Evolutionary conservation across 2,329 filamentous ascomycete species (phyloP), one percentile per base, ranked within the genome.

Genomic region (Cladophialophora immunda): DNA sequence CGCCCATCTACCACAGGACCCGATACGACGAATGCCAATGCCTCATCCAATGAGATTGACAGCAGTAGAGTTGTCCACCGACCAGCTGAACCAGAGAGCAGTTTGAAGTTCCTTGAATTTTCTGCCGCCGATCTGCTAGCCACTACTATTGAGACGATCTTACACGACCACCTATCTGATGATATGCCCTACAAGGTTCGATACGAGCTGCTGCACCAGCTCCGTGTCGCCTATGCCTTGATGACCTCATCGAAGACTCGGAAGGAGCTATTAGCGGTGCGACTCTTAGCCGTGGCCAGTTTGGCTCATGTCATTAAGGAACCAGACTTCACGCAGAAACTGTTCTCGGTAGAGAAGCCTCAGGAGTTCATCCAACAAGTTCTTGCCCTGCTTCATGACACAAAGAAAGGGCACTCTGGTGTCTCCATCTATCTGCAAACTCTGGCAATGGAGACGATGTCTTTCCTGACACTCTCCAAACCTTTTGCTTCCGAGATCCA

Each of bases 311-410:
- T 98, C 62, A 90, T 96, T 72, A 85, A 86, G 1, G 96, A 99
- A 74, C 81, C 86, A 3, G 87, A 88, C n/a, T 97, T 99, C 73
- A 84, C 93, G 53, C 90, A 94, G 69, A 94, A 92, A 77, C 87
- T 97, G 50, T 85, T 97, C 59, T 92, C 92, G 70, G 90, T 94
- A 72, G 96, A 99, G 75, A 90, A 94, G 67, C 88, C 92, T 59
- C 90, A 93, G 69, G 95, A 99, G 78, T 84, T 99, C 27, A 90
- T 93, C 3, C 96, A 96, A 75, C 96, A 99, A 78, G 86, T 99
- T 41, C 92, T 92, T 19, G 94, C 98, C 77, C 83, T 99, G 65
- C 90, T 98, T 25, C 94, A 97, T 72, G 92, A 94, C 11, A 89
- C 92, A 4, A 85, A 88, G 5, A 89, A 90, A 74, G 90, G 88